phyloP scores from a whole-genome alignment of 257 asterid species.

The Galeopsis tetrahit region DNA sequence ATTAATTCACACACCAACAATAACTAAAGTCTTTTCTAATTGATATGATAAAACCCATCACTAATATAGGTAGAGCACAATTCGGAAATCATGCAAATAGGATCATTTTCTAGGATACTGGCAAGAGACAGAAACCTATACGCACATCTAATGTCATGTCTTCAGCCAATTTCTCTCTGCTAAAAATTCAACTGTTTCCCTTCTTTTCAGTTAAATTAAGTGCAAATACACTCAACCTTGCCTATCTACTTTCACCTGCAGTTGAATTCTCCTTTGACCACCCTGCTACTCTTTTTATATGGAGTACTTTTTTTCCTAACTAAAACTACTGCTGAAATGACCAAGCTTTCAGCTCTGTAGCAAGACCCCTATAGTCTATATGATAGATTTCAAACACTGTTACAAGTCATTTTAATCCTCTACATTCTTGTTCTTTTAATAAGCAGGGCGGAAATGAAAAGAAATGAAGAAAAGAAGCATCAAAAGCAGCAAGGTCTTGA shows the following conservation, averaged over 20 bases:
- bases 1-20: not conserved
- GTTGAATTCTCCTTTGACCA: not conserved
- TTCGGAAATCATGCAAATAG: not conserved
- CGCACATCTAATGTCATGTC: conserved; percentile 13
- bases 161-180: not conserved
- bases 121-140: not conserved
- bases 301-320: not conserved
- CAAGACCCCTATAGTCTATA: not conserved
- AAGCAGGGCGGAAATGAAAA: not conserved
- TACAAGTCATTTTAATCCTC: not conserved
- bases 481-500: not conserved
- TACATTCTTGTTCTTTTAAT: not conserved
- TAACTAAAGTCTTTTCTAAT: not conserved
- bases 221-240: not conserved
- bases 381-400: not conserved
- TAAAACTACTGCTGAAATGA: not conserved
- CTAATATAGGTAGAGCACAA: not conserved
- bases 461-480: not conserved
- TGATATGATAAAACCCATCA: not conserved
- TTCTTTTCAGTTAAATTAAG: not conserved
- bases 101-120: not conserved
- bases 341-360: not conserved
- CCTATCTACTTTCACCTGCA: not conserved
- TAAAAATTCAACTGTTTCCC: not conserved
- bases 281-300: not conserved